Conservation (phyloP, 179 eudicot species). For the Monotropa hypopitys region DNA sequence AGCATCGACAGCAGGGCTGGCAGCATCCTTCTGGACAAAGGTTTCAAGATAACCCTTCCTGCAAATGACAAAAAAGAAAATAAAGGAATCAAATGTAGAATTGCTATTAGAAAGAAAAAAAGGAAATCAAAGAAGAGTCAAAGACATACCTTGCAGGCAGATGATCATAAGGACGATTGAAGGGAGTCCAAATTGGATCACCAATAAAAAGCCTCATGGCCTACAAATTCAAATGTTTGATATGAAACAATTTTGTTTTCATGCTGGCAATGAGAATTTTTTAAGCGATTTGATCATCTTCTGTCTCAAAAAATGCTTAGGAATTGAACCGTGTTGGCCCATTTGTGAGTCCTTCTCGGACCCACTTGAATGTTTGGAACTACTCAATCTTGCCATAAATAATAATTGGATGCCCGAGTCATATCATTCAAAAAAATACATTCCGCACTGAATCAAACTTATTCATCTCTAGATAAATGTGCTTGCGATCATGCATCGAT, state of each 20-base stretch:
- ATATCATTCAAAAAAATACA: no score
- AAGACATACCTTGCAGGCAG: slow-evolving; percentile 46
- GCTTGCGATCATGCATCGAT: no score
- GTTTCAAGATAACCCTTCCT: slow-evolving; percentile 7
- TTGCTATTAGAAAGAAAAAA: background rate
- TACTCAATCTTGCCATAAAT: no score
- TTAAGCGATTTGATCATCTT: no score
- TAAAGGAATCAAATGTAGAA: background rate
- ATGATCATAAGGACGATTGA: slow-evolving; percentile 55
- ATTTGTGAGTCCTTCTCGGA: no score
- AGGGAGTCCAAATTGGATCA: slow-evolving; percentile 65
- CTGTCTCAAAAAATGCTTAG: no score
- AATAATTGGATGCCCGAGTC: no score
- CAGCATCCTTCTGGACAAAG: slow-evolving; percentile 4
- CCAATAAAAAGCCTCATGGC: slow-evolving; percentile 74
- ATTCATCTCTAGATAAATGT: no score
- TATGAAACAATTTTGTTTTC: background rate
- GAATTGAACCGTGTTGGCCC: background rate
- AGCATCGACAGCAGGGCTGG: slow-evolving; percentile 8
- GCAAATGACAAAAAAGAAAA: background rate
- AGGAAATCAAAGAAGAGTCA: background rate
- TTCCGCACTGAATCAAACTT: no score
- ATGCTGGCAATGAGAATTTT: no score
- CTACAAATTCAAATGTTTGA: slow-evolving; percentile 15
- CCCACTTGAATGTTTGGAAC: no score